Evolutionary conservation across 768 basidiomycete genomes (phyloP), one percentile per base, ranked within the genome.

Genomic region (Nidularia sp.): DNA sequence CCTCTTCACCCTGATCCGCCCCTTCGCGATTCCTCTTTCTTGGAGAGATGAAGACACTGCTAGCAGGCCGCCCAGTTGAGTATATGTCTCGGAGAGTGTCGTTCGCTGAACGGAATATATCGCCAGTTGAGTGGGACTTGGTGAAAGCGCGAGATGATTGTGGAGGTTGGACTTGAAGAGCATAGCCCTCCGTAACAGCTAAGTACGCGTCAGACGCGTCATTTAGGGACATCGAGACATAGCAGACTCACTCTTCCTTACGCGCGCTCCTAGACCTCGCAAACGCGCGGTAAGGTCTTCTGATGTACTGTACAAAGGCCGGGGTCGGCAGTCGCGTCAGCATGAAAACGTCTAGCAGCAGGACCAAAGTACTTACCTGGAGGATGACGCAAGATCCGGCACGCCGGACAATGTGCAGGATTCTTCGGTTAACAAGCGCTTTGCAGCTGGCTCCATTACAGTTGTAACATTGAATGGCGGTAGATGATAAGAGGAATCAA

Each of bases 171-270:
- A n/a, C n/a, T n/a, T n/a, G n/a, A n/a, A n/a, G n/a, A 32, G 62
- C 60, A 59, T 86, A 87, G 51, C 85, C 85, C 65, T 86, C 79
- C 18, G 70, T 70, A 47, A 87, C 85, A 62, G 70, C 85, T 87
- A 56, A 60, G 51, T 54, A 57, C 59, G 63, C 57, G 66, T 64
- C 55, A 59, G 34, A 53, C 55, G 54, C 55, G 59, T 60, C 22
- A 60, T 39, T 54, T 35, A 9, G 13, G 6, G 39, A 18, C 15
- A 41, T 5, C 25, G 6, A 10, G 9, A 25, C 48, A 29, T 32
- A 6, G 42, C 44, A 22, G 18, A 9, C 77, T 61, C 63, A 88
- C 86, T 75, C 68, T 84, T 84, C 62, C 86, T 67, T 45, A 76
- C 77, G 55, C 85, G 82, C 57, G 80, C 68, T 48, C 79, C 81